Evolutionary conservation across 306 rosid species (phyloP), one percentile per base, ranked within the genome.

Genomic region (Sicyos edulis): DNA sequence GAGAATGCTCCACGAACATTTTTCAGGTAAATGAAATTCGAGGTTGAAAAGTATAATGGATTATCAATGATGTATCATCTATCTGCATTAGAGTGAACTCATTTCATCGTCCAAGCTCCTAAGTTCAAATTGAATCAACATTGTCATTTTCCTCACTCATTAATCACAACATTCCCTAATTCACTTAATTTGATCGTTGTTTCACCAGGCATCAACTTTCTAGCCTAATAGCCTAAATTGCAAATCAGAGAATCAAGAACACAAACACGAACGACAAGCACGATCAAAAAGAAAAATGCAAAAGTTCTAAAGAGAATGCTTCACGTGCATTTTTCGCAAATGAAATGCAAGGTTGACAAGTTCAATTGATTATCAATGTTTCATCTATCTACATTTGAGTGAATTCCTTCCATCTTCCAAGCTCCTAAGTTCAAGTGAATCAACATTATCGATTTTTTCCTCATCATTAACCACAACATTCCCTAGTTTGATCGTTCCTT

Each of bases 331-430:
- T n/a, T n/a, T n/a, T n/a, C n/a, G n/a, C n/a, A n/a, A n/a, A n/a
- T n/a, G n/a, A n/a, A n/a, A n/a, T n/a, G n/a, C 0, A 51, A 15
- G 64, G 50, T 11, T 10, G 24, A 13, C 32, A 1, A 17, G 34
- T 20, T 29, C 44, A 21, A 72, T n/a, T n/a, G n/a, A 93, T 97
- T 1, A 26, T 26, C 37, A 32, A 32, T 32, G 5, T 32, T 1
- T 32, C 37, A 2, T 32, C 37, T 32, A 32, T 26, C 29, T 26
- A 3, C 29, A 26, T 26, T 26, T 26, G 29, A 26, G 29, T 1
- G 68, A 29, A 16, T n/a, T n/a, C 0, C 7, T 34, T 24, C 13
- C 42, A 56, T 10, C 21, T 29, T 60, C 0, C 49, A 34, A 4
- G 50, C n/a, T 26, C 29, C 7, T 13, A n/a, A 4, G 53, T 42